phyloP scores from a whole-genome alignment of 2,329 filamentous ascomycete species.

The Cadophora gregata region DNA sequence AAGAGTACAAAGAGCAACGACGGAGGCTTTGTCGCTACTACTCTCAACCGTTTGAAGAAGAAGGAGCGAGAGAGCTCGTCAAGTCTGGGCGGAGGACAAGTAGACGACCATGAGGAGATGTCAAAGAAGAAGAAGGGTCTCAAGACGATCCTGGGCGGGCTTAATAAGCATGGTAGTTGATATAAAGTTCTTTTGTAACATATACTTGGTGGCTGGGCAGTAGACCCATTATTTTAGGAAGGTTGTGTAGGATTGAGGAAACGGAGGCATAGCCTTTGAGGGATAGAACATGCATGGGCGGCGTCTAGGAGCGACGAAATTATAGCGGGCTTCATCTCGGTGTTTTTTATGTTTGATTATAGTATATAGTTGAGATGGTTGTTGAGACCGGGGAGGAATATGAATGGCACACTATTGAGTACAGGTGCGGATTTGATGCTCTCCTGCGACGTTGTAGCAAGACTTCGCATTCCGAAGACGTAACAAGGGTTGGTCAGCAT shows the following conservation, averaged over 20 bases:
- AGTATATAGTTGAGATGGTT: constrained; percentile 14
- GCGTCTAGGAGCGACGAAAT: constrained; percentile 12
- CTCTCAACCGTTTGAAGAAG: constrained; percentile 37
- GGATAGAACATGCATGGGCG: constrained; percentile 22
- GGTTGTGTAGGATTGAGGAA: not conserved
- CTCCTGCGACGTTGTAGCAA: not conserved
- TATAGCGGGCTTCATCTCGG: not conserved
- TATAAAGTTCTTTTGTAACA: constrained; percentile 23
- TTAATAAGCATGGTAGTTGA: constrained; percentile 19
- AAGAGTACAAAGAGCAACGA: constrained; percentile 29
- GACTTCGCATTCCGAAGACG: not conserved
- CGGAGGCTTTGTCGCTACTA: constrained; percentile 35
- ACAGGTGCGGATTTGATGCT: not conserved
- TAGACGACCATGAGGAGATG: constrained; percentile 31
- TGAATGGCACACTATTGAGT: not conserved
- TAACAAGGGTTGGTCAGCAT: not conserved
- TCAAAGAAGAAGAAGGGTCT: constrained; percentile 43
- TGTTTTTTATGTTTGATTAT: constrained; percentile 11
- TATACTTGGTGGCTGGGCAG: constrained; percentile 3
- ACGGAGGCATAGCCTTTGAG: constrained; percentile 1
- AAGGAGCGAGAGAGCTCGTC: constrained; percentile 25
- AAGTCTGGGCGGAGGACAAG: constrained; percentile 1
- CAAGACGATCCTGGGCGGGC: constrained; percentile 41
- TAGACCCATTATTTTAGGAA: not conserved
- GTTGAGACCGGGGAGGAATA: not conserved